Conservation (phyloP, 2,329 filamentous ascomycete species). For the Botryosphaeria dothidea region DNA sequence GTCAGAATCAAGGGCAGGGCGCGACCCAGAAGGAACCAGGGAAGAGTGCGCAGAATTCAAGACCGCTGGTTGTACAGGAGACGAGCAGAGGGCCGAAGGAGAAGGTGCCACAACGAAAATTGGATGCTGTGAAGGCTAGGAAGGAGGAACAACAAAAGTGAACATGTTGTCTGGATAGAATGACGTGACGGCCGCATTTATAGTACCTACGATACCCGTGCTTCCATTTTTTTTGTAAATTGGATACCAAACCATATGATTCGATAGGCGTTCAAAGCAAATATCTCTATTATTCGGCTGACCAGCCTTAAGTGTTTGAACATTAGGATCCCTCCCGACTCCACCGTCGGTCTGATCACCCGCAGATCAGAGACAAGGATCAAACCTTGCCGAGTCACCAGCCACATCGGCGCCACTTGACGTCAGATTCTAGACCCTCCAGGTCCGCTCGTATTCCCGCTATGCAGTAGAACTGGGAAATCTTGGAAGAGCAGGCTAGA, state of each 20-base stretch:
- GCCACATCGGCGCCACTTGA: neutral
- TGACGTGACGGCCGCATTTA: neutral
- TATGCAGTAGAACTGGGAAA: neutral
- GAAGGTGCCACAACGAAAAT: neutral
- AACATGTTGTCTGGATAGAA: neutral
- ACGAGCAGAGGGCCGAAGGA: conserved; percentile 14
- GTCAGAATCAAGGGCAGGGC: neutral
- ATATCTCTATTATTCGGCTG: too few species aligned
- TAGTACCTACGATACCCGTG: neutral
- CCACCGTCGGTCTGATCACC: neutral
- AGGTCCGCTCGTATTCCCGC: neutral
- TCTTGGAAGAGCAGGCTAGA: neutral
- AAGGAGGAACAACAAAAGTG: neutral
- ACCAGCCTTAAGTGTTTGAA: too few species aligned
- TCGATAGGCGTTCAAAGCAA: too few species aligned
- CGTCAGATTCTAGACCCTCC: neutral
- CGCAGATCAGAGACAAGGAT: neutral
- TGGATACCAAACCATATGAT: too few species aligned
- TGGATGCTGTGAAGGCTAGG: neutral
- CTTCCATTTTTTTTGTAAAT: neutral
- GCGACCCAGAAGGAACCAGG: neutral
- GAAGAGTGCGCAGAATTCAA: neutral
- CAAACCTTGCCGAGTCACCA: neutral
- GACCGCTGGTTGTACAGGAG: conserved; percentile 8
- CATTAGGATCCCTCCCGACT: neutral